Base-by-base conservation (phyloP, 1,284 basidiomycete genomes). In the Mycosarcoma mackinlayi region DNA sequence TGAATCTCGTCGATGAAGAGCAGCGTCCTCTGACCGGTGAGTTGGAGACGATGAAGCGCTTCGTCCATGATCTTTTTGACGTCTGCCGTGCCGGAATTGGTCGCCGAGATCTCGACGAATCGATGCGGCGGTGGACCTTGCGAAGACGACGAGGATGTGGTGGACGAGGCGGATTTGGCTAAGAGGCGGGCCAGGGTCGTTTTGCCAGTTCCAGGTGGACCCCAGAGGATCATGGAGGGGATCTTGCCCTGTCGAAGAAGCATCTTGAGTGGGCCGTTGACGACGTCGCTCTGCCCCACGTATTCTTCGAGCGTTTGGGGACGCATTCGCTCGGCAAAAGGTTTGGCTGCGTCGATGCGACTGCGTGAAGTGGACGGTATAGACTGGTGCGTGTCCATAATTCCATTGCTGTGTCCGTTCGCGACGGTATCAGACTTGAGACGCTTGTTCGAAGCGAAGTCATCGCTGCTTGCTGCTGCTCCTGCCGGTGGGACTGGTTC, bases 1-100 rank as follows among this genome's bases (percentile, higher is more conserved):
- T 95, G 93, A 5, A 95, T 89, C 83, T 95, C 93, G 76, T 95
- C 93, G 62, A 92, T 84, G 78, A 93, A 93, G 4, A 93, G 79
- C 19, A 92, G 83, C 0, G 90, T 92, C 52, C 87, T 86, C 67
- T 88, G 86, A 49, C 90, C 91, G 0, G 89, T 89, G 40, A 94
- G 82, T 44, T 86, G 85, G 46, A 94, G 86, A 1, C 87, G 84
- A 47, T 87, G 87, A 77, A 89, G 89, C 0, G 93, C 92, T 76
- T 93, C 91, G 63, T 93, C 92, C 62, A 93, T 90, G 6, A 92
- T 86, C 35, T 86, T 86, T 35, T 91, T 87, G n/a, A 94, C 88
- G 45, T 95, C 92, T 31, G 88, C 88, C 1, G 91, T 88, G 0
- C 91, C 90, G 0, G 90, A 88, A 30, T 83, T 78, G 63, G 82